These are phyloP conservation scores for Cupressus sempervirens DNA, from an alignment of 75 land plant genomes.

Conservation along the genomic window DNA sequence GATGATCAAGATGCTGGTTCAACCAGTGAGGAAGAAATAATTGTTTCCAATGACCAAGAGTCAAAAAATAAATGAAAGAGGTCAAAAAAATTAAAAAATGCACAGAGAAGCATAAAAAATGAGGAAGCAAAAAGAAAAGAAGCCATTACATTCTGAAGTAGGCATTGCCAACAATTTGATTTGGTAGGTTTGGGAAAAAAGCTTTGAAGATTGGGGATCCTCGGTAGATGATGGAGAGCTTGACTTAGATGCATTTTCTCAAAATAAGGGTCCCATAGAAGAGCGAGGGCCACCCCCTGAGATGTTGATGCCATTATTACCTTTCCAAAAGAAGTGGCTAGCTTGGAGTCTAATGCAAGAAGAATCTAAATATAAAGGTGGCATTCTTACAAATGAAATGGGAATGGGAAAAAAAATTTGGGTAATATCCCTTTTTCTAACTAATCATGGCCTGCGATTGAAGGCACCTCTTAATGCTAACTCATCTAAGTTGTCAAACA, in stretches of 20 bases:
- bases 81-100: not conserved
- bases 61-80: not conserved
- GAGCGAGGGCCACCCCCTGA: constrained; percentile 48
- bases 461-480: not conserved
- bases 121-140: not conserved
- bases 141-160: not conserved
- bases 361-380: constrained; percentile 52
- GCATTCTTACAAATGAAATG: constrained; percentile 98
- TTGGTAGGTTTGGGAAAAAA: constrained; percentile 60
- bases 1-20: not conserved
- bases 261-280: constrained; percentile 1
- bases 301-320: constrained; percentile 55
- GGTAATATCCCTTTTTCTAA: constrained; percentile 78
- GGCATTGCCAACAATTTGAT: not conserved
- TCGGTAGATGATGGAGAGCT: constrained; percentile 36
- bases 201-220: constrained; percentile 29
- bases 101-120: not conserved
- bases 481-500: not conserved
- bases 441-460: constrained; percentile 20
- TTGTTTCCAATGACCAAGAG: not conserved
- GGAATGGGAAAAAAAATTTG: constrained; percentile 98
- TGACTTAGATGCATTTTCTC: constrained; percentile 18
- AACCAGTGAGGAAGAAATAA: not conserved
- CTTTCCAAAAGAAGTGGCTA: constrained; percentile 91
- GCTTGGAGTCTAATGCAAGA: constrained; percentile 88